A percentile compares a stretch with the other conserved stretches of the same genome.
These are phyloP conservation scores for Xylaria sp. DNA, from an alignment of 2,329 filamentous ascomycete genomes.

Conservation along the genomic window DNA sequence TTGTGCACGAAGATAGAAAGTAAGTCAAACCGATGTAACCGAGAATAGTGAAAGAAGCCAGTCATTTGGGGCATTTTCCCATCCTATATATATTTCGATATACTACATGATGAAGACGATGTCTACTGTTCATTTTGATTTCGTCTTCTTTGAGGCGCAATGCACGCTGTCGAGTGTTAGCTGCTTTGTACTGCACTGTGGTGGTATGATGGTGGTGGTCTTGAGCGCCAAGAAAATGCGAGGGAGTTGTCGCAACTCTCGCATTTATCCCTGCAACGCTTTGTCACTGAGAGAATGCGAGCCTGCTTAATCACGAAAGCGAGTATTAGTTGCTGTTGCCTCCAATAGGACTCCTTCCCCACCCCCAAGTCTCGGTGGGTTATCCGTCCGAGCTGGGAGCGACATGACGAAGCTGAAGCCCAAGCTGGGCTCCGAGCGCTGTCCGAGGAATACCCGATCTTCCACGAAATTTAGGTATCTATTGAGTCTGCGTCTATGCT, in stretches of 20 bases:
- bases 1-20: not conserved
- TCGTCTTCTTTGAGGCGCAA: not conserved
- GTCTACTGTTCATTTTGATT: not conserved
- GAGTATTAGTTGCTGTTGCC: not conserved
- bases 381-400: not conserved
- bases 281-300: slow-evolving; percentile 14
- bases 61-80: not conserved
- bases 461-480: not conserved
- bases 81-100: slow-evolving; percentile 2
- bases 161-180: not conserved
- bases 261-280: not conserved
- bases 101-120: not conserved
- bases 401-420: not conserved
- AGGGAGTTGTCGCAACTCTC: not conserved
- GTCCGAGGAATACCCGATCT: too few relatives aligned
- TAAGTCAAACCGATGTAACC: not conserved
- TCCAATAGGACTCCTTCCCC: not conserved
- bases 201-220: not conserved
- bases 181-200: too few relatives aligned
- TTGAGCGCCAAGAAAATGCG: not conserved
- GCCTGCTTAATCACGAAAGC: not conserved
- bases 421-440: too few relatives aligned
- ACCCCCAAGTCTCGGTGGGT: slow-evolving; percentile 1
- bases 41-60: not conserved
- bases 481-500: too few relatives aligned